Conservation (phyloP, 169 alveolate species). For the Plasmodium fragile region DNA sequence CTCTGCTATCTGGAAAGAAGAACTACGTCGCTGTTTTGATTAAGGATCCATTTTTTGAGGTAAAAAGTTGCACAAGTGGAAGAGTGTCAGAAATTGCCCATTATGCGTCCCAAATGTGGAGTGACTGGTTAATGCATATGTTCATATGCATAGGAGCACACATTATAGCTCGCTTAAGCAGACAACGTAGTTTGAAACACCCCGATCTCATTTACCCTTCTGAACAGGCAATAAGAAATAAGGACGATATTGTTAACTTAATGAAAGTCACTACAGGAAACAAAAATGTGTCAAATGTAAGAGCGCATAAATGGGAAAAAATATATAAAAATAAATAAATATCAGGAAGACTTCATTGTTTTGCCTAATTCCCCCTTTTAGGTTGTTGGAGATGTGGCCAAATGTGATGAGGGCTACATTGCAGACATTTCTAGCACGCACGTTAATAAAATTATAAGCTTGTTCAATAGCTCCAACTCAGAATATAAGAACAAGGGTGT, state of each 20-base stretch:
- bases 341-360: not conserved
- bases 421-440: conserved; percentile 57
- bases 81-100: not conserved
- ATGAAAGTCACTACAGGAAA: conserved; percentile 48
- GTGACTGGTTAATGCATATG: not conserved
- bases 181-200: not conserved
- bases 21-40: conserved; percentile 45
- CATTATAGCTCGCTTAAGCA: not conserved
- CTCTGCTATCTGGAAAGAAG: conserved; percentile 59
- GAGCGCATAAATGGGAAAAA: not conserved
- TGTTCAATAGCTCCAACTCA: conserved; percentile 54
- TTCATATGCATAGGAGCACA: not conserved
- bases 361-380: not conserved
- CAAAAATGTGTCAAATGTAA: conserved; percentile 40
- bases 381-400: conserved; percentile 66
- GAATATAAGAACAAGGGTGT: conserved; percentile 50
- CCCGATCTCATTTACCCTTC: not conserved
- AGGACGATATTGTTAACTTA: conserved; percentile 62
- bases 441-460: conserved; percentile 55
- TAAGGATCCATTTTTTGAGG: conserved; percentile 75
- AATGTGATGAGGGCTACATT: conserved; percentile 72
- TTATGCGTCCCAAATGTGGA: not conserved
- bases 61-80: not conserved
- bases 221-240: conserved; percentile 44
- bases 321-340: not conserved